Conservation (phyloP, 2,329 filamentous ascomycete genomes). For the Thelonectria discophora region DNA sequence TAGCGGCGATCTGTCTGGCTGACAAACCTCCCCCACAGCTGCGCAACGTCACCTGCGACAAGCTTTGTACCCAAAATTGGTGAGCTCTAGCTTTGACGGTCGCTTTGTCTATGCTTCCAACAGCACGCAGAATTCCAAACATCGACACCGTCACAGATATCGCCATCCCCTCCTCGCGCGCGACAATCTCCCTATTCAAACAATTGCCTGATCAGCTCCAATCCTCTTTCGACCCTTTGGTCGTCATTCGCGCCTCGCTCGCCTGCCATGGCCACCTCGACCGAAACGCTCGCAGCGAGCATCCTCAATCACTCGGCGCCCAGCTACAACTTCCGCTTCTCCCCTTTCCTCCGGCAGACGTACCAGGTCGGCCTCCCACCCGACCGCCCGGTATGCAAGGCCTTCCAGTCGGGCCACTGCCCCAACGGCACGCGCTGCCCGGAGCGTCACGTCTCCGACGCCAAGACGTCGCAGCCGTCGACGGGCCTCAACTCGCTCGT, state of each 20-base stretch:
- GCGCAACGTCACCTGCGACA: slow-evolving; percentile 13
- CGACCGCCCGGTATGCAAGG: slow-evolving; percentile 83
- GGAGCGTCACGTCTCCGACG: slow-evolving; percentile 75
- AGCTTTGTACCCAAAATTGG: slow-evolving; percentile 20
- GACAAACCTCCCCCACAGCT: slow-evolving; percentile 25
- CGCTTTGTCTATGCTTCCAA: neutral
- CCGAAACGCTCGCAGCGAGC: slow-evolving; percentile 46
- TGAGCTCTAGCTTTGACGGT: slow-evolving; percentile 16
- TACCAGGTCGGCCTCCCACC: slow-evolving; percentile 86
- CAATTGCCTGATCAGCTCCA: neutral
- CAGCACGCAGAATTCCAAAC: neutral
- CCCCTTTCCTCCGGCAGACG: slow-evolving; percentile 82
- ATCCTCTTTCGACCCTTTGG: slow-evolving; percentile 21
- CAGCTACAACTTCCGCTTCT: slow-evolving; percentile 81
- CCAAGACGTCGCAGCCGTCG: slow-evolving; percentile 46
- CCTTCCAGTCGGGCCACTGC: slow-evolving; percentile 86
- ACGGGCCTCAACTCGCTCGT: slow-evolving; percentile 81
- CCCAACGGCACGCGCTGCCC: slow-evolving; percentile 85
- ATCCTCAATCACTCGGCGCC: slow-evolving; percentile 67
- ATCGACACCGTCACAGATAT: neutral
- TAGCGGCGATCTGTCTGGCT: slow-evolving; percentile 19
- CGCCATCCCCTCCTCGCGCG: neutral
- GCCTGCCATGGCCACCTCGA: slow-evolving; percentile 44
- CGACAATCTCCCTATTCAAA: neutral
- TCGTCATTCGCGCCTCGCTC: slow-evolving; percentile 8